Base-by-base conservation (phyloP, 2,329 filamentous ascomycete species). In the Lachnellula subtilissima region DNA sequence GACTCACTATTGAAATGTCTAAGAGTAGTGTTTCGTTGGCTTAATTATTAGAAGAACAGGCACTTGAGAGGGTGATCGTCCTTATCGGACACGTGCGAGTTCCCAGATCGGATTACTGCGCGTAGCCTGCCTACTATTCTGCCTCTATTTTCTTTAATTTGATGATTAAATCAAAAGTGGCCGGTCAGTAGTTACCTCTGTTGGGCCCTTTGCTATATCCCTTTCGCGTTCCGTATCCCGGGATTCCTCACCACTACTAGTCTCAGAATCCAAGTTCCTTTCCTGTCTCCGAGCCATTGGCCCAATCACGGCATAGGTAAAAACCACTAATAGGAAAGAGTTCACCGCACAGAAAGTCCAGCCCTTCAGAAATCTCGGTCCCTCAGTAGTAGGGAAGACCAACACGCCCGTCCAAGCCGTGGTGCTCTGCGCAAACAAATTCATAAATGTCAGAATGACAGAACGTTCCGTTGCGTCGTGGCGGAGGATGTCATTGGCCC, bases 391-490 rank as follows among this genome's bases (percentile, higher is more conserved):
- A 0, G 70, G 71, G 60, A 81, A 84, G 0, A 74, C 72, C 8
- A 78, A 58, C 2, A 78, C 61, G 3, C 71, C 71, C 4, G 74
- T 78, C 77, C 75, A 78, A 0, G 73, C 75, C 0, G 75, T 78
- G 0, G 75, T 76, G 3, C 74, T 76, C 60, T 78, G 75, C 0
- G 75, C 70, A 19, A 78, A 58, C 0, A 71, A 66, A 55, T 77
- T 78, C 53, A 76, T 71, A 14, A 75, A 64, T 3, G 77, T 69
- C 2, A 79, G 61, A 1, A 71, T 73, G 15, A 78, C 66, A 0
- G 73, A 69, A 12, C 77, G 67, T 54, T 77, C 73, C 4, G 69
- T 68, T 0, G 69, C 63, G 25, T 71, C 67, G 43, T 73, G 68
- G n/a, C 70, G 69, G 7, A 78, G 63, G 47, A 74, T 71, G 46